phyloP scores from a whole-genome alignment of 2,329 filamentous ascomycete genomes.

The Aspergillus persii region DNA sequence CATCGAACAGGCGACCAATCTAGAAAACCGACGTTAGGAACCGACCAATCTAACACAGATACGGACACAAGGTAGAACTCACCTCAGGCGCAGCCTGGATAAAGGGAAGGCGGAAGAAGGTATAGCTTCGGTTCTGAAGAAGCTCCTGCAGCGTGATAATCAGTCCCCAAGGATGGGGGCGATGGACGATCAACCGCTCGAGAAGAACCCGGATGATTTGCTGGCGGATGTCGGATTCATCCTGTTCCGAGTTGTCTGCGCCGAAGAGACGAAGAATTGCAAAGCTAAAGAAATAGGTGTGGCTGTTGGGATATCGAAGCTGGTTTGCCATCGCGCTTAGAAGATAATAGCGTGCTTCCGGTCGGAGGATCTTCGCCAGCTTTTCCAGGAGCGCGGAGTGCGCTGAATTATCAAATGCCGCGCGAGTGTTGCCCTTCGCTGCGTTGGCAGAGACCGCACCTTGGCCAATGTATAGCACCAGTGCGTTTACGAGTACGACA shows the following conservation, averaged over 20 bases:
- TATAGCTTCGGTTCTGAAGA: conserved; percentile 84
- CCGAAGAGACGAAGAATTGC: conserved; percentile 82
- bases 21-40: conserved; percentile 17
- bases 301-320: conserved; percentile 81
- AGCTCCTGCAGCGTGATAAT: conserved; percentile 86
- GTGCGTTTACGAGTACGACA: conserved; percentile 69
- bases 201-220: conserved; percentile 86
- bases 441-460: conserved; percentile 63
- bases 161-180: conserved; percentile 94
- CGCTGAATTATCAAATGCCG: conserved; percentile 64
- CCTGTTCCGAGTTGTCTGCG: conserved; percentile 64
- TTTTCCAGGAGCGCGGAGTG: conserved; percentile 73
- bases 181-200: conserved; percentile 82
- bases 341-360: conserved; percentile 81
- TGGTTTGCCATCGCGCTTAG: conserved; percentile 85
- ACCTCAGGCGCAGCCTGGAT: conserved; percentile 89
- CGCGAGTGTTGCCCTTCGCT: conserved; percentile 54
- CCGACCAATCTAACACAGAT: neutral
- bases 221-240: conserved; percentile 80
- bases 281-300: conserved; percentile 91
- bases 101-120: conserved; percentile 89
- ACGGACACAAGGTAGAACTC: conserved; percentile 24
- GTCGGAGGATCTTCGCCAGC: conserved; percentile 69
- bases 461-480: conserved; percentile 79
- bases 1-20: conserved; percentile 47